Percentiles rank a stretch among this genome's conserved stretches.
Evolutionary conservation across 345 rosid genomes (phyloP).

Genomic region (Sapria himalayana): DNA sequence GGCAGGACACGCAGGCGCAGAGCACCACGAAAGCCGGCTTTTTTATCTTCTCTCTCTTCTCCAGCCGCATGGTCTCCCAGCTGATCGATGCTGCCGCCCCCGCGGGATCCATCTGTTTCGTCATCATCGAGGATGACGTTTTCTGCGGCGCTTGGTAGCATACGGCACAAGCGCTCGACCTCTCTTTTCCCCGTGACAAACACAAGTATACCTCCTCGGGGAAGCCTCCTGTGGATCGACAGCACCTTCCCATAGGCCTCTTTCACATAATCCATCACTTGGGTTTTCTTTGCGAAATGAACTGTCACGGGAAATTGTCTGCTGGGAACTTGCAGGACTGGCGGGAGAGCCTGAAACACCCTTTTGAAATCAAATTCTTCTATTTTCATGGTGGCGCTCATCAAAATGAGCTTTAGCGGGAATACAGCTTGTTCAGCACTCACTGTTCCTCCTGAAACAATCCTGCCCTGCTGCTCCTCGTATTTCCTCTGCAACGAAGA

Average conservation of each 20-base stretch:
- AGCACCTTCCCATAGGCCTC: constrained; percentile 73
- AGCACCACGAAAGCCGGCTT: constrained; percentile 10
- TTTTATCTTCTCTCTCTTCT: constrained; percentile 37
- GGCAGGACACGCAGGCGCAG: constrained; percentile 45
- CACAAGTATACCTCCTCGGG: constrained; percentile 78
- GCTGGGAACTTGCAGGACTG: constrained; percentile 59
- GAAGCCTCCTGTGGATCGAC: constrained; percentile 69
- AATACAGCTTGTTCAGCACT: constrained; percentile 28
- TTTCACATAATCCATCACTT: constrained; percentile 62
- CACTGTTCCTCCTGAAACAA: constrained; percentile 28
- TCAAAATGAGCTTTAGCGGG: constrained; percentile 65
- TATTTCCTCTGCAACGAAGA: constrained; percentile 24
- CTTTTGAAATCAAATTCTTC: constrained; percentile 55
- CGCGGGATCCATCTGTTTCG: constrained; percentile 30
- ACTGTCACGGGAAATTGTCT: constrained; percentile 62
- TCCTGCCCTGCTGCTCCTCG: constrained; percentile 37
- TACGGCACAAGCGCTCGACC: constrained; percentile 58
- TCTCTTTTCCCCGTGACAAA: constrained; percentile 95
- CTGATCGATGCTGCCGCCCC: constrained; percentile 11
- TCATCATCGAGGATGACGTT: constrained; percentile 17
- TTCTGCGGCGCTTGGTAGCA: constrained; percentile 37
- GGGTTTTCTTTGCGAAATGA: constrained; percentile 75
- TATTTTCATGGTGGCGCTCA: constrained; percentile 84
- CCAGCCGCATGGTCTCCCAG: constrained; percentile 40
- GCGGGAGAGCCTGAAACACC: constrained; percentile 48